Percentiles rank a stretch among this genome's conserved stretches.
Conservation (phyloP, 2,329 filamentous ascomycete genomes). For the Claviceps sp. region DNA sequence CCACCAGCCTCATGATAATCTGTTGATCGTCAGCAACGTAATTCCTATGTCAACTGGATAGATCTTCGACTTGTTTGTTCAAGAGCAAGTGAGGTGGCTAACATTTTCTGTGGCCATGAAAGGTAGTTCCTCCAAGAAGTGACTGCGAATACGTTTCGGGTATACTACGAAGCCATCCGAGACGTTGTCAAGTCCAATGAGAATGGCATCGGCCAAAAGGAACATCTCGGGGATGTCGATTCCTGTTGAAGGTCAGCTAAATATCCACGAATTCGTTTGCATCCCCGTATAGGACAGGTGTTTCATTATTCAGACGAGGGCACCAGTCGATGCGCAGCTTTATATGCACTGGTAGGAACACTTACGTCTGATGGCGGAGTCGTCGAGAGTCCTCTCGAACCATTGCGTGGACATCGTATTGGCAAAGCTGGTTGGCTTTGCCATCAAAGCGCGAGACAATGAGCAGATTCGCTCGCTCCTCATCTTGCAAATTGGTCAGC, state of each 20-base stretch:
- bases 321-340: not conserved
- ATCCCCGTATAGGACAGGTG: not conserved
- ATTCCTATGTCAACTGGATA: too few relatives aligned
- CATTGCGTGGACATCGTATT: conserved; percentile 20
- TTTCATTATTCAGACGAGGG: not conserved
- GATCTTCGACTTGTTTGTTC: not conserved
- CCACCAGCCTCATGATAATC: conserved; percentile 67
- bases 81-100: not conserved
- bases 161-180: conserved; percentile 63
- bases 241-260: conserved; percentile 22
- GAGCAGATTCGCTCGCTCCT: conserved; percentile 8
- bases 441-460: conserved; percentile 26
- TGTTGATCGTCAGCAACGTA: conserved; percentile 8
- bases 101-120: conserved; percentile 57
- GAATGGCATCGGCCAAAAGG: conserved; percentile 54
- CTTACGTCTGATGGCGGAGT: conserved; percentile 50
- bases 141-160: conserved; percentile 54
- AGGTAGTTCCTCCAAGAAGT: conserved; percentile 63
- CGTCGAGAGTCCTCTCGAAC: conserved; percentile 64
- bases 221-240: conserved; percentile 54
- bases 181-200: conserved; percentile 56
- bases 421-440: conserved; percentile 21
- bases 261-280: not conserved
- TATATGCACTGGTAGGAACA: not conserved
- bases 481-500: conserved; percentile 1